Base-by-base conservation (phyloP, 164 flowering plant genomes). In the Liriodendron chinense region DNA sequence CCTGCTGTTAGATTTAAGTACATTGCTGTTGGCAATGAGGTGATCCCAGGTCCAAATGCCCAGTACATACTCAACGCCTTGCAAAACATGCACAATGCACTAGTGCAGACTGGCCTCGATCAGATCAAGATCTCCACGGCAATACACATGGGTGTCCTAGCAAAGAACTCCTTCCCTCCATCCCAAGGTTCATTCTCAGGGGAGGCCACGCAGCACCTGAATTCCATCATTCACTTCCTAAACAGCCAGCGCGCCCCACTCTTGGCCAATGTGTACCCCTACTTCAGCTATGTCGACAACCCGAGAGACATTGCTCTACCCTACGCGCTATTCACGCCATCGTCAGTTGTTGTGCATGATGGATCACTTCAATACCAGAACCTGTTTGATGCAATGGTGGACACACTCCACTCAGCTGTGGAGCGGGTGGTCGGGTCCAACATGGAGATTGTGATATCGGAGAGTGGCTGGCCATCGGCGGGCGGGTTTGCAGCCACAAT, bases 221-320 rank as follows among this genome's bases (percentile, higher is more conserved):
- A 73, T 1, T 79, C 82, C 1, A 82, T 84, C 59, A 69, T 83
- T 3, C 22, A 24, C 9, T 84, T 84, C 69, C 48, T 84, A 14
- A 78, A 7, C 1, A 20, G 28, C 14, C 81, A 18, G 14, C n/a
- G 70, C 0, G 43, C 80, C 0, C 89, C 89, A 13, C 73, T 86
- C 2, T 76, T 85, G 1, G 86, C 72, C 25, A 86, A 85, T 72
- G 78, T 86, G 59, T 86, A 83, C 68, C 84, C 89, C 1, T 86
- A 84, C 63, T 81, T 84, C 25, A 18, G 74, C 34, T 68, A 80
- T 56, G 18, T 5, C 9, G 73, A 61, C 18, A 74, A 73, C 65
- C 65, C 75, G 3, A 12, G 25, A 21, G 24, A 24, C 57, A 78
- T 76, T 13, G 18, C 18, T 6, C 82, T 84, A 7, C 67, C 62